phyloP scores from a whole-genome alignment of 2,329 filamentous ascomycete species.

The Xylaria sp. region DNA sequence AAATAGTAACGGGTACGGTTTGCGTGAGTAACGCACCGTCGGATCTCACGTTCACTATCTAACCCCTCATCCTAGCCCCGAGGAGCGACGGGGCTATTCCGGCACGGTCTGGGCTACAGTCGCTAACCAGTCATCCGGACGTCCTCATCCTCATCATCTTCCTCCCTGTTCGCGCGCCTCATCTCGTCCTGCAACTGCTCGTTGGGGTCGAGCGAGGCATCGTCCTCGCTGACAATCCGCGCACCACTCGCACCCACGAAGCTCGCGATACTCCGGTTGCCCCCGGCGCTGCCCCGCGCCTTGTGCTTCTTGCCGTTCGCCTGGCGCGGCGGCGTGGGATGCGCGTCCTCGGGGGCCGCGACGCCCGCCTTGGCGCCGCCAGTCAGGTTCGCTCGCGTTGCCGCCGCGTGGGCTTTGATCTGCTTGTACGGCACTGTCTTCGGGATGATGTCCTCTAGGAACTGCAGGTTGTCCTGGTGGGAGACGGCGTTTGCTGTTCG shows the following conservation, averaged over 20 bases:
- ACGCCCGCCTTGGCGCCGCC: conserved; percentile 39
- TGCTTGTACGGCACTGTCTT: conserved; percentile 82
- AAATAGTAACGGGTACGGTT: not conserved
- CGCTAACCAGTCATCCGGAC: conserved; percentile 66
- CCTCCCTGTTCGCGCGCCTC: conserved; percentile 48
- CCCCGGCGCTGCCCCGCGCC: conserved; percentile 26
- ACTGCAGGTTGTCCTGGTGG: conserved; percentile 92
- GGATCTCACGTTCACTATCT: too few relatives aligned
- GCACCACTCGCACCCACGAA: conserved; percentile 32
- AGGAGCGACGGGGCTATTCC: too few relatives aligned
- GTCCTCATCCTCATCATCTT: conserved; percentile 47
- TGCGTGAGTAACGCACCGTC: not conserved
- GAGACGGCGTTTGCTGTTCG: conserved; percentile 77
- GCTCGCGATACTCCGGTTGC: conserved; percentile 29
- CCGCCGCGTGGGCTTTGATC: conserved; percentile 68
- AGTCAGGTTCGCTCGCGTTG: conserved; percentile 55
- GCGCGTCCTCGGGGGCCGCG: conserved; percentile 23
- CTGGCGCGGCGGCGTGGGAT: conserved; percentile 33
- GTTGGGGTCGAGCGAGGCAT: conserved; percentile 50
- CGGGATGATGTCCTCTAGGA: conserved; percentile 88
- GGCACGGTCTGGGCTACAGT: too few relatives aligned
- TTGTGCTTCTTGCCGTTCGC: conserved; percentile 49
- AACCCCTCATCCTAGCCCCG: not conserved
- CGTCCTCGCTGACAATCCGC: conserved; percentile 37
- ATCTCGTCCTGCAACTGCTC: conserved; percentile 62